Conservation (phyloP, 2,329 filamentous ascomycete species). For the Pyrenophora seminiperda region DNA sequence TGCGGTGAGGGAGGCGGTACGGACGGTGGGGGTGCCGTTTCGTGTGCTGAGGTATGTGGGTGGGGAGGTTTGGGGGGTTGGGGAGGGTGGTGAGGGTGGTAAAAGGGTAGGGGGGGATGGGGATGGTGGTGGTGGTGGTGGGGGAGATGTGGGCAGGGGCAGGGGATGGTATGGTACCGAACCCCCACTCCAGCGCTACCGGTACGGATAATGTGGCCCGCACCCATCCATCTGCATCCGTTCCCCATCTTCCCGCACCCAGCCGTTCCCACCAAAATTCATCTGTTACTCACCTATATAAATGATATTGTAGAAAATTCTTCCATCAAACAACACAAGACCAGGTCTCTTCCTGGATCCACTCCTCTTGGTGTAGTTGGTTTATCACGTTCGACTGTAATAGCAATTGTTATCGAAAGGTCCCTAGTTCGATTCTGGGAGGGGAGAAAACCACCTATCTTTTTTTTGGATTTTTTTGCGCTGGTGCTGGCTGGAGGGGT, state of each 20-base stretch:
- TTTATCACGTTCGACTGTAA: slow-evolving; percentile 47
- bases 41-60: neutral
- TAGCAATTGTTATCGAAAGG: slow-evolving; percentile 44
- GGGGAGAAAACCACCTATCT: slow-evolving; percentile 31
- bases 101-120: too few relatives aligned
- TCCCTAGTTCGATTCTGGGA: slow-evolving; percentile 40
- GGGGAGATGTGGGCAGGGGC: too few relatives aligned
- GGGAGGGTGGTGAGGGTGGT: too few relatives aligned
- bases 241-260: too few relatives aligned
- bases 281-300: neutral
- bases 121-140: too few relatives aligned
- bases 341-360: slow-evolving; percentile 17
- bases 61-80: too few relatives aligned
- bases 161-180: too few relatives aligned
- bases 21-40: slow-evolving; percentile 33
- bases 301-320: neutral
- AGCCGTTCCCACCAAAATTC: too few relatives aligned
- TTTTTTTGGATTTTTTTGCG: neutral
- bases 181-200: too few relatives aligned
- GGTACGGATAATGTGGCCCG: too few relatives aligned
- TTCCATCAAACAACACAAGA: slow-evolving; percentile 26
- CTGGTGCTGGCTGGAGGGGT: too few relatives aligned
- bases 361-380: slow-evolving; percentile 44
- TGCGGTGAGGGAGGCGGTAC: slow-evolving; percentile 29
- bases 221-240: too few relatives aligned